Percentiles rank a stretch among this genome's conserved stretches.
Evolutionary conservation across 1,139 yeast species (phyloP).

Genomic region (Suhomyces bribrorum): DNA sequence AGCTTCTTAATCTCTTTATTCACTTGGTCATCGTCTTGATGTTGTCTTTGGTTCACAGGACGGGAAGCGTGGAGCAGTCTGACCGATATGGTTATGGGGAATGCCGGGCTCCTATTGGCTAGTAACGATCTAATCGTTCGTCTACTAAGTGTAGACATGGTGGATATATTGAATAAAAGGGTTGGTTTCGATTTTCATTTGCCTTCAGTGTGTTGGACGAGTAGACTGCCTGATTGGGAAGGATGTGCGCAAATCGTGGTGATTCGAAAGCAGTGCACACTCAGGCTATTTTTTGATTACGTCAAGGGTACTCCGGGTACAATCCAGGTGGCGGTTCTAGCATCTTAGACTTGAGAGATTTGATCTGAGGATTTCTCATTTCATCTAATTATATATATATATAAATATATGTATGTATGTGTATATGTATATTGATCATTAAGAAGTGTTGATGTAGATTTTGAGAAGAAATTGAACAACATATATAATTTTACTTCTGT

Average conservation of each 20-base stretch:
- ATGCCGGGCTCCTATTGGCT: slow-evolving; percentile 2
- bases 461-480: no score
- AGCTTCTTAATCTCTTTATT: slow-evolving; percentile 23
- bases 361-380: no score
- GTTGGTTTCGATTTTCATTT: slow-evolving; percentile 10
- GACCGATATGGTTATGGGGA: slow-evolving; percentile 2
- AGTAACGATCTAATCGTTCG: slow-evolving; percentile 11
- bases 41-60: slow-evolving; percentile 3
- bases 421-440: no score
- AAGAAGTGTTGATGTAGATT: no score
- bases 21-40: slow-evolving; percentile 13
- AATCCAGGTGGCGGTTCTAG: no score
- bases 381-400: no score
- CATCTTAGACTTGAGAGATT: no score
- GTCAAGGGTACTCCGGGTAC: no score
- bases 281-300: no score
- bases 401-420: no score
- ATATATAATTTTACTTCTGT: no score
- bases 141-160: slow-evolving; percentile 9
- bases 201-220: slow-evolving; percentile 18
- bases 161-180: not conserved
- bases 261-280: not conserved
- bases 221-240: slow-evolving; percentile 19
- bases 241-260: not conserved
- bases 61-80: slow-evolving; percentile 4